These are phyloP conservation scores for Penicillium desertorum DNA, from an alignment of 495 filamentous ascomycete species.

Conservation along the genomic window DNA sequence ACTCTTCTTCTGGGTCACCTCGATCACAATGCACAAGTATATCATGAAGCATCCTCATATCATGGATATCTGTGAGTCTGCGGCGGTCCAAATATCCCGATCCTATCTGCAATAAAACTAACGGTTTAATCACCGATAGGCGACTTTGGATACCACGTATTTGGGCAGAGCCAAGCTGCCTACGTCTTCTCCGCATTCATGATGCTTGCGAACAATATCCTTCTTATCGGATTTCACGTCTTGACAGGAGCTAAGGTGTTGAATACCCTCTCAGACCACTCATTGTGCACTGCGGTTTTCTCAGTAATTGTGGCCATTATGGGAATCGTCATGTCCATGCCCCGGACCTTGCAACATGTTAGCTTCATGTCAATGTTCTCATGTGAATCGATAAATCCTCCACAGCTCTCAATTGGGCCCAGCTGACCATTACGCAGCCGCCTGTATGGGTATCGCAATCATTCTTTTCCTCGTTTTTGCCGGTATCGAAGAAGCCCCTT, in stretches of 20 bases:
- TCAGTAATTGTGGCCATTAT: slow-evolving; percentile 35
- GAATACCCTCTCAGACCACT: slow-evolving; percentile 39
- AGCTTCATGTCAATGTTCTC: slow-evolving; percentile 50
- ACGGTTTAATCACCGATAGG: slow-evolving; percentile 9
- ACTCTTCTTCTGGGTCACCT: slow-evolving; percentile 43
- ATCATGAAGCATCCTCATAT: slow-evolving; percentile 52
- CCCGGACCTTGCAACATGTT: slow-evolving; percentile 43
- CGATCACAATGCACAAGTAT: slow-evolving; percentile 49
- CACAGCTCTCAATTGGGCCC: not conserved
- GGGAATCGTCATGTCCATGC: slow-evolving; percentile 43
- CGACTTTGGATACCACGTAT: slow-evolving; percentile 45
- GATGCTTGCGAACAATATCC: slow-evolving; percentile 43
- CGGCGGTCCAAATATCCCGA: not conserved
- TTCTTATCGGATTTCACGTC: slow-evolving; percentile 42
- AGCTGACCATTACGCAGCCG: slow-evolving; percentile 19
- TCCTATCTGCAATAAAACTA: not conserved
- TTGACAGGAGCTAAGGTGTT: slow-evolving; percentile 40
- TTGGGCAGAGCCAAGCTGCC: slow-evolving; percentile 38
- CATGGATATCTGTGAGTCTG: slow-evolving; percentile 43
- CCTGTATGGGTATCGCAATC: slow-evolving; percentile 47
- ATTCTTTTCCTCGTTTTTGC: slow-evolving; percentile 49
- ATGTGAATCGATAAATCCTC: slow-evolving; percentile 18
- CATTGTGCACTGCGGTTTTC: slow-evolving; percentile 38
- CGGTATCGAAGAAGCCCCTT: slow-evolving; percentile 42
- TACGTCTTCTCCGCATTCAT: slow-evolving; percentile 40